Evolutionary conservation across 2,329 filamentous ascomycete species (phyloP).

Genomic region (Dothiorella sarmentorum): DNA sequence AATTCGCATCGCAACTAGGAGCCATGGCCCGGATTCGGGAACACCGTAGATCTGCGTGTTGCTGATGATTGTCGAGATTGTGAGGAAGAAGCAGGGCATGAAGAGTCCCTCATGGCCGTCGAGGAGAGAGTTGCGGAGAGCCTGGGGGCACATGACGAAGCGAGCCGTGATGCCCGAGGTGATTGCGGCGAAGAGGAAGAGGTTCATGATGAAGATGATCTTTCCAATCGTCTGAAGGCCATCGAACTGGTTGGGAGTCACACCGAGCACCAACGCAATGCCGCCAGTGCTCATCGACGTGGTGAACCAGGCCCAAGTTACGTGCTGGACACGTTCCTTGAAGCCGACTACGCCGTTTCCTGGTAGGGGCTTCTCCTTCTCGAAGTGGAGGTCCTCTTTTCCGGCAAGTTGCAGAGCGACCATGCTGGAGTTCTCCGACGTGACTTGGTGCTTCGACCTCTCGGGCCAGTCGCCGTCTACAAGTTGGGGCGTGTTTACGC

Average conservation of each 20-base stretch:
- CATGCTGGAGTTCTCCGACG: not conserved
- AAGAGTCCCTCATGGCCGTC: constrained; percentile 53
- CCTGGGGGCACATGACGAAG: constrained; percentile 44
- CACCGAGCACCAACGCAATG: constrained; percentile 42
- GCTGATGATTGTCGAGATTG: constrained; percentile 41
- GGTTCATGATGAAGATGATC: constrained; percentile 50
- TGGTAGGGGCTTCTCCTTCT: not conserved
- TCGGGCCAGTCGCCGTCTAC: not conserved
- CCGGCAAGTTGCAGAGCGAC: not conserved
- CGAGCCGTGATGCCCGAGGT: constrained; percentile 37
- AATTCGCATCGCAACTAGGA: constrained; percentile 38
- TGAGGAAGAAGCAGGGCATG: constrained; percentile 44
- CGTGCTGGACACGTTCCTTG: constrained; percentile 33
- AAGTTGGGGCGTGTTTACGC: not conserved
- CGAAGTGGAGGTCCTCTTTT: not conserved
- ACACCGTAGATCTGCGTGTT: constrained; percentile 40
- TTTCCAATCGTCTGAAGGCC: constrained; percentile 52
- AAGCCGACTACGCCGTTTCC: constrained; percentile 16
- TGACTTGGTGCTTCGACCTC: not conserved
- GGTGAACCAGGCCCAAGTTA: constrained; percentile 50
- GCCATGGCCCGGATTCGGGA: constrained; percentile 42
- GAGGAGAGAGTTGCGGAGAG: constrained; percentile 45
- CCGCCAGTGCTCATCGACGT: constrained; percentile 49
- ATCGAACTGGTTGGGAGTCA: constrained; percentile 44
- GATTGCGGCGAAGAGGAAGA: constrained; percentile 44